Evolutionary conservation across 345 rosid genomes (phyloP).

Genomic region (Pistacia atlantica): DNA sequence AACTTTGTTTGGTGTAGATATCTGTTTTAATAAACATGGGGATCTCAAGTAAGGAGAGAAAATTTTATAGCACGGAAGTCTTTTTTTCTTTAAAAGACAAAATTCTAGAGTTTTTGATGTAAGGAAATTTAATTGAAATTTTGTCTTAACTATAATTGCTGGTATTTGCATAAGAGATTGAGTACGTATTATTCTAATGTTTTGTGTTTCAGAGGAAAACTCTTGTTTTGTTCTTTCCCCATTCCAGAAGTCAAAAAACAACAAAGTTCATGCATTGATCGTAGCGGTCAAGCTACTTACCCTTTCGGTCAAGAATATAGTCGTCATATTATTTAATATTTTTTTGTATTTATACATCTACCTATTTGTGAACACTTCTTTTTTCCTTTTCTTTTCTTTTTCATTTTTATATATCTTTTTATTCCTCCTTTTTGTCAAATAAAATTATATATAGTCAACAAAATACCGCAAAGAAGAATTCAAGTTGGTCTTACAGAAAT

Average conservation of each 20-base stretch:
- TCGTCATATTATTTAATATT: constrained; percentile 10
- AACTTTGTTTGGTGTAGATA: too few species aligned
- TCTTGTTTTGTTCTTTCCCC: not conserved
- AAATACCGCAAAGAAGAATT: not conserved
- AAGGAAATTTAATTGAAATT: too few species aligned
- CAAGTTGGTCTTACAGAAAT: too few species aligned
- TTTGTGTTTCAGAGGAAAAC: not conserved
- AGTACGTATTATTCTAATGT: too few species aligned
- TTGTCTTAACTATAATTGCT: too few species aligned
- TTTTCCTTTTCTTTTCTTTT: not conserved
- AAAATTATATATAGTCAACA: not conserved
- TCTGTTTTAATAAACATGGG: too few species aligned
- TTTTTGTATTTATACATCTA: not conserved
- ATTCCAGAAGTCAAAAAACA: constrained; percentile 12
- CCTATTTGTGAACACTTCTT: not conserved
- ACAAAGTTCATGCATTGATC: not conserved
- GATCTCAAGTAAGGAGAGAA: too few species aligned
- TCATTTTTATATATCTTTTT: not conserved
- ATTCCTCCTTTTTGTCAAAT: not conserved
- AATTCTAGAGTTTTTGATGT: too few species aligned
- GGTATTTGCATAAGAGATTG: too few species aligned
- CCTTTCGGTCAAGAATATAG: constrained; percentile 15
- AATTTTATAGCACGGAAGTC: too few species aligned
- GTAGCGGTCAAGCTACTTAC: constrained; percentile 22
- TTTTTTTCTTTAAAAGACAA: too few species aligned